These are phyloP conservation scores for Wickerhamiella lipophila DNA, from an alignment of 805 yeast genomes.

Conservation along the genomic window DNA sequence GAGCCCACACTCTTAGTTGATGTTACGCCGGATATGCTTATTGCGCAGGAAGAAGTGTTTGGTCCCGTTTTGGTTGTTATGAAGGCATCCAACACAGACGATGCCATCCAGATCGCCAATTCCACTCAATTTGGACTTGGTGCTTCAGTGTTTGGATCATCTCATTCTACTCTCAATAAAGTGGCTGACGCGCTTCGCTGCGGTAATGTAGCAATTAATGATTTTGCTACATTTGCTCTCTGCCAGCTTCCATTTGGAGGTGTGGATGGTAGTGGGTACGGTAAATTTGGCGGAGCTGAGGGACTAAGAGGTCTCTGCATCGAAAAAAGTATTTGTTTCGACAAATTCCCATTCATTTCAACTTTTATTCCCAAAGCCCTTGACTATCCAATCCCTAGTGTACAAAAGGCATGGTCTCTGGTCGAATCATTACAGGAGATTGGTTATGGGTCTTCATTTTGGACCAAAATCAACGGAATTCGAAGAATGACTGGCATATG, in stretches of 20 bases:
- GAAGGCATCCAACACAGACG: slow-evolving; percentile 50
- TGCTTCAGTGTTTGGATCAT: slow-evolving; percentile 71
- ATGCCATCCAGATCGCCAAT: slow-evolving; percentile 70
- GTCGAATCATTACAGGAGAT: slow-evolving; percentile 70
- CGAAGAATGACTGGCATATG: slow-evolving; percentile 32
- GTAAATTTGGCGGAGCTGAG: slow-evolving; percentile 96
- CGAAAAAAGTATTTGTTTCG: slow-evolving; percentile 79
- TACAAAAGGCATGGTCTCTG: slow-evolving; percentile 77
- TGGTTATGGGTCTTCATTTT: slow-evolving; percentile 55
- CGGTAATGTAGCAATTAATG: slow-evolving; percentile 94
- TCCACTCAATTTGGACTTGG: slow-evolving; percentile 84
- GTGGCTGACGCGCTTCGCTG: slow-evolving; percentile 55
- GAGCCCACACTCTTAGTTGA: slow-evolving; percentile 78
- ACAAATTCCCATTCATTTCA: slow-evolving; percentile 55
- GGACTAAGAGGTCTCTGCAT: slow-evolving; percentile 84
- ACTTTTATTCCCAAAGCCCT: slow-evolving; percentile 80
- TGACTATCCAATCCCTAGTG: slow-evolving; percentile 81
- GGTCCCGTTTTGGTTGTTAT: slow-evolving; percentile 82
- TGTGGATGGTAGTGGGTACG: slow-evolving; percentile 82
- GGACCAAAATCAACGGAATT: slow-evolving; percentile 52
- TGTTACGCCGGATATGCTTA: slow-evolving; percentile 60
- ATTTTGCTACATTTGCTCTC: slow-evolving; percentile 90
- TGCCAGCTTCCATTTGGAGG: slow-evolving; percentile 98
- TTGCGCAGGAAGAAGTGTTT: slow-evolving; percentile 85
- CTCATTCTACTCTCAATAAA: slow-evolving; percentile 42